Evolutionary conservation across 129 eudicot species (phyloP).

Genomic region (Tagetes patula): DNA sequence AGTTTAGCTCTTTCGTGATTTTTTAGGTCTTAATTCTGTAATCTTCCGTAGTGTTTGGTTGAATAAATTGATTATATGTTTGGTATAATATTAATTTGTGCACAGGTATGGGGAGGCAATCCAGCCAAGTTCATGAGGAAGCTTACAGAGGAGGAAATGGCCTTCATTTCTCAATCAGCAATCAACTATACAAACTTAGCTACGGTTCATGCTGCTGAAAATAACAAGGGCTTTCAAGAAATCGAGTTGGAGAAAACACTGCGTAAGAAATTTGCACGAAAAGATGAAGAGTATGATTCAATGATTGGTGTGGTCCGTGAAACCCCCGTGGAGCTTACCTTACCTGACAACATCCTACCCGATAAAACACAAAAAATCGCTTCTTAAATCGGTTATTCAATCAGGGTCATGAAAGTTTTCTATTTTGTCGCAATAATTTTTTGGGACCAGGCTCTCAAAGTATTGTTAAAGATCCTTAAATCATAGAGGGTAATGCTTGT

Average conservation of each 20-base stretch:
- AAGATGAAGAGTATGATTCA: constrained; percentile 76
- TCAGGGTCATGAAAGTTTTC: constrained; percentile 3
- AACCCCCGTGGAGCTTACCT: constrained; percentile 65
- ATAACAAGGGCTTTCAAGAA: constrained; percentile 66
- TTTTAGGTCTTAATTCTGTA: background rate
- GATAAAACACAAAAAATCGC: constrained; percentile 50
- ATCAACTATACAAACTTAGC: constrained; percentile 76
- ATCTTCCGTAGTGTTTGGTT: background rate
- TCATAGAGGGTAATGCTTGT: constrained; percentile 37
- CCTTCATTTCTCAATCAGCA: constrained; percentile 86
- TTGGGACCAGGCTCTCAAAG: constrained; percentile 53
- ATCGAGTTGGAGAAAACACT: constrained; percentile 75
- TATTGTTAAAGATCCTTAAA: constrained; percentile 33
- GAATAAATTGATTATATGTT: background rate
- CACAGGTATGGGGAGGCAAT: constrained; percentile 97
- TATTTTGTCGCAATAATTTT: constrained; percentile 43
- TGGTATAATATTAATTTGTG: background rate
- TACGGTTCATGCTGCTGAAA: constrained; percentile 88
- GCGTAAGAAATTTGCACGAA: constrained; percentile 73
- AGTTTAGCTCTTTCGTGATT: background rate
- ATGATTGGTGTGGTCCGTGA: constrained; percentile 79
- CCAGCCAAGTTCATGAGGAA: constrained; percentile 96
- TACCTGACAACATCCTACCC: constrained; percentile 61
- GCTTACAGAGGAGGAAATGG: constrained; percentile 90
- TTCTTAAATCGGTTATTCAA: constrained; percentile 26